Base-by-base conservation (phyloP, 495 filamentous ascomycete genomes). In the Xylaria castorea region DNA sequence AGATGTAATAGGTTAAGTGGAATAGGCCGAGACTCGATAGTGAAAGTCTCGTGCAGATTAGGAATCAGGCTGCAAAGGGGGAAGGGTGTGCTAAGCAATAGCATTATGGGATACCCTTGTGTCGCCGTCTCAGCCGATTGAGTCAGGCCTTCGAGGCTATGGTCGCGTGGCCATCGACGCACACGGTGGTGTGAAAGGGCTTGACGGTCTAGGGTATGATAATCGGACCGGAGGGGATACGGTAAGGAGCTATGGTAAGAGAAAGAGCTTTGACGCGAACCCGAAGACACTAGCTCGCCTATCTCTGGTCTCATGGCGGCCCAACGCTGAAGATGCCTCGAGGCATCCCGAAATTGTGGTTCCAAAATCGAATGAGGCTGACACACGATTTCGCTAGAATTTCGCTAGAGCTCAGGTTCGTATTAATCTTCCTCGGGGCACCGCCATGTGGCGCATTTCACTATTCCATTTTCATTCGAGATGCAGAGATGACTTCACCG, bases 321-420 rank as follows among this genome's bases (percentile, higher is more conserved):
- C 32, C 34, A 50, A 32, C 36, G 44, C 57, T 65, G 60, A 57
- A 34, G 3, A 44, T 9, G 27, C 38, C 22, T 25, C 36, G 46
- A 44, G 34, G 48, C 34, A 57, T 34, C 16, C 60, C 69, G 69
- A 25, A 25, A 7, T 22, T 14, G 16, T 36, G 48, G 46, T 55
- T 25, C 30, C 6, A 46, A 11, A 42, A 48, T 38, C 44, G 57
- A 38, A 71, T 53, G 46, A 65, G 69, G 60, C 69, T 71, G 69
- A 65, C 60, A 32, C 46, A 46, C 57, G 57, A 62, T 57, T 30
- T 64, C 46, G 55, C 66, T 58, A 55, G 42, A 22, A 62, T 57
- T 30, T 64, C 46, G 55, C 66, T 58, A 55, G 42, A 22, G 36
- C 66, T 55, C 22, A 51, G 36, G 50, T 57, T 34, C 66, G 25